Conservation (phyloP, 1,284 basidiomycete genomes). For the Tremellales sp. region DNA sequence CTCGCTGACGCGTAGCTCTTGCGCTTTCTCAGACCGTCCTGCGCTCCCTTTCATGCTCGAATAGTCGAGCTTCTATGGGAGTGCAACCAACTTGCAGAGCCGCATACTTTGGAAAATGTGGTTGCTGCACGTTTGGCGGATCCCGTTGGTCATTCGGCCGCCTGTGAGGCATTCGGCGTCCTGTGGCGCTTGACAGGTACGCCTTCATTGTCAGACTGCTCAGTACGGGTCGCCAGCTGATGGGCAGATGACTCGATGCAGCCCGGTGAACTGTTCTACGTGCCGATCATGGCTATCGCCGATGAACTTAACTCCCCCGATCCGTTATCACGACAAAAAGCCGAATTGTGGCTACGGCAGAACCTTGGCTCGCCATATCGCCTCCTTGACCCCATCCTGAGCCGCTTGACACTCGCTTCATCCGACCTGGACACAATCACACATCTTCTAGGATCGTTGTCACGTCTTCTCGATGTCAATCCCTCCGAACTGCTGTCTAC, state of each 20-base stretch:
- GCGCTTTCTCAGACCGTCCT: slow-evolving; percentile 65
- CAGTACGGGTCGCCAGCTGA: slow-evolving; percentile 2
- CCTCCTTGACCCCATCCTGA: slow-evolving; percentile 81
- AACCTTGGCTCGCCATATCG: slow-evolving; percentile 84
- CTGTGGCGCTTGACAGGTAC: slow-evolving; percentile 84
- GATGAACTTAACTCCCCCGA: slow-evolving; percentile 75
- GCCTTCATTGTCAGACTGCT: slow-evolving; percentile 21
- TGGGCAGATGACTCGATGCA: slow-evolving; percentile 70
- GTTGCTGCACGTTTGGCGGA: slow-evolving; percentile 51
- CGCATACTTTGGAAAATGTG: slow-evolving; percentile 58
- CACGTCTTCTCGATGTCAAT: slow-evolving; percentile 23
- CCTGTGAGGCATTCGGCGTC: slow-evolving; percentile 84
- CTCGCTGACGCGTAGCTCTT: slow-evolving; percentile 56
- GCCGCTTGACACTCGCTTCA: slow-evolving; percentile 62
- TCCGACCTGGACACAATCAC: slow-evolving; percentile 63
- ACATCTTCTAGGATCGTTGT: slow-evolving; percentile 55
- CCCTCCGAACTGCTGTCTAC: not conserved
- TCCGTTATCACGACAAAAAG: slow-evolving; percentile 66
- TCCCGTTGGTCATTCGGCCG: slow-evolving; percentile 41
- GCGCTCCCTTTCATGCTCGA: slow-evolving; percentile 71
- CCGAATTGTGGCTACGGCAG: slow-evolving; percentile 93
- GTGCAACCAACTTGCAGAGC: slow-evolving; percentile 35
- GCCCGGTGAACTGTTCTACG: slow-evolving; percentile 74
- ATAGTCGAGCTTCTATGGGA: slow-evolving; percentile 82
- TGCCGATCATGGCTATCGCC: slow-evolving; percentile 81